These are phyloP conservation scores for Malassezia restricta DNA, from an alignment of 1,284 basidiomycete species.

Conservation along the genomic window DNA sequence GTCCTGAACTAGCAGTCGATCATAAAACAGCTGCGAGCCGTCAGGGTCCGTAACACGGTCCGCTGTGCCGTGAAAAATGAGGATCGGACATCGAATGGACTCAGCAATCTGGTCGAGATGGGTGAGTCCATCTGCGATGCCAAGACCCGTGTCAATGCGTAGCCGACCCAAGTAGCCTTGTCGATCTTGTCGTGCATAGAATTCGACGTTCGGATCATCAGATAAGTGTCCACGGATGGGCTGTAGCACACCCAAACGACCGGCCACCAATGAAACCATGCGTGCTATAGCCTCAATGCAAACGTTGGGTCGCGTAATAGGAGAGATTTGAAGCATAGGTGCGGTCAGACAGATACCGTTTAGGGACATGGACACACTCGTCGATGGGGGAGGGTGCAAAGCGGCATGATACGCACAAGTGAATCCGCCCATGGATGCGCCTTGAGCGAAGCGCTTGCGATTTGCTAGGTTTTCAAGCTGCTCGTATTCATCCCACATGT, in stretches of 20 bases:
- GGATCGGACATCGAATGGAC: slow-evolving; percentile 47
- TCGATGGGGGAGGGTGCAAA: slow-evolving; percentile 32
- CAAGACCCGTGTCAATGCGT: slow-evolving; percentile 49
- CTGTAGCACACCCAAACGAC: slow-evolving; percentile 47
- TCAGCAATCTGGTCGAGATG: slow-evolving; percentile 43
- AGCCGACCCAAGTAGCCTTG: slow-evolving; percentile 50
- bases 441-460: slow-evolving; percentile 46
- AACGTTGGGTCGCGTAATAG: slow-evolving; percentile 45
- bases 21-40: slow-evolving; percentile 48
- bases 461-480: slow-evolving; percentile 14
- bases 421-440: slow-evolving; percentile 47
- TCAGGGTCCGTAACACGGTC: slow-evolving; percentile 49
- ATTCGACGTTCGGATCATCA: slow-evolving; percentile 49
- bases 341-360: slow-evolving; percentile 48
- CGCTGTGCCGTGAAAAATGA: slow-evolving; percentile 49
- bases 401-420: slow-evolving; percentile 45
- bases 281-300: slow-evolving; percentile 47
- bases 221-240: slow-evolving; percentile 50
- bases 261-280: slow-evolving; percentile 46
- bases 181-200: slow-evolving; percentile 39
- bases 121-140: slow-evolving; percentile 48
- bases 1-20: slow-evolving; percentile 46
- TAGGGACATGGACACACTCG: slow-evolving; percentile 19
- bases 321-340: slow-evolving; percentile 49
- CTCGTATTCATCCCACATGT: slow-evolving; percentile 21